Percentiles rank a stretch among this genome's conserved stretches.
Conservation (phyloP, 192 early-diverging fungal species). For the Allomyces macrogynus region DNA sequence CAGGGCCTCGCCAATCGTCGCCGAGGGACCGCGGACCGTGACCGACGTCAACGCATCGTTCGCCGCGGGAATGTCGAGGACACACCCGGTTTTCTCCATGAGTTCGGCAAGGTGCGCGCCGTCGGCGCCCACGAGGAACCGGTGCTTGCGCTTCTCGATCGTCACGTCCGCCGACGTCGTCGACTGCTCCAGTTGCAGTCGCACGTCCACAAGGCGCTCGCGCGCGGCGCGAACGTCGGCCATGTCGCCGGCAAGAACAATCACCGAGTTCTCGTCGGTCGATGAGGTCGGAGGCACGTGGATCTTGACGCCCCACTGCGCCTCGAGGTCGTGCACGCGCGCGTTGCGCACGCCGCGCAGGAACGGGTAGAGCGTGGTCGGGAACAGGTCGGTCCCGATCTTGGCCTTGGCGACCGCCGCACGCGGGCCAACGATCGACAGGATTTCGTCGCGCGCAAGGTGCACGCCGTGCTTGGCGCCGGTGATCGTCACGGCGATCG, state of each 20-base stretch:
- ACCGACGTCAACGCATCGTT: slow-evolving; percentile 52
- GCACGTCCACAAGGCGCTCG: slow-evolving; percentile 30
- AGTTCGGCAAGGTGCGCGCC: slow-evolving; percentile 64
- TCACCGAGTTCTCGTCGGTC: slow-evolving; percentile 17
- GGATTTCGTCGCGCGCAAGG: slow-evolving; percentile 67
- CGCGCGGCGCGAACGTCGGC: slow-evolving; percentile 45
- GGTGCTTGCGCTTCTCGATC: slow-evolving; percentile 81
- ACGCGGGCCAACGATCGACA: slow-evolving; percentile 51
- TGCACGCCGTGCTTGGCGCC: slow-evolving; percentile 67
- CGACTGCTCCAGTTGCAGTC: slow-evolving; percentile 38
- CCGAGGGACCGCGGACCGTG: slow-evolving; percentile 56
- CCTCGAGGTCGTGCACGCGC: slow-evolving; percentile 30
- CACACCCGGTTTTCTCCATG: slow-evolving; percentile 67
- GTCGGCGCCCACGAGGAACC: slow-evolving; percentile 66
- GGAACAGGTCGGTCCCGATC: slow-evolving; percentile 12
- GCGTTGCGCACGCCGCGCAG: slow-evolving; percentile 56
- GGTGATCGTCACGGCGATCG: slow-evolving; percentile 46
- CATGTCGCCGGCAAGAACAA: slow-evolving; percentile 61
- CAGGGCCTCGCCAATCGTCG: slow-evolving; percentile 45
- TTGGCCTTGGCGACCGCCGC: slow-evolving; percentile 10
- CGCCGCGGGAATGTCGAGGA: slow-evolving; percentile 53
- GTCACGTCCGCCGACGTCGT: slow-evolving; percentile 43
- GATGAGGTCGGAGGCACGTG: slow-evolving; percentile 43
- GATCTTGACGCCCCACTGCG: slow-evolving; percentile 47
- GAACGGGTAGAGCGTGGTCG: slow-evolving; percentile 58